These are phyloP conservation scores for Hypoxylon trugodes DNA, from an alignment of 495 filamentous ascomycete species.

Conservation along the genomic window DNA sequence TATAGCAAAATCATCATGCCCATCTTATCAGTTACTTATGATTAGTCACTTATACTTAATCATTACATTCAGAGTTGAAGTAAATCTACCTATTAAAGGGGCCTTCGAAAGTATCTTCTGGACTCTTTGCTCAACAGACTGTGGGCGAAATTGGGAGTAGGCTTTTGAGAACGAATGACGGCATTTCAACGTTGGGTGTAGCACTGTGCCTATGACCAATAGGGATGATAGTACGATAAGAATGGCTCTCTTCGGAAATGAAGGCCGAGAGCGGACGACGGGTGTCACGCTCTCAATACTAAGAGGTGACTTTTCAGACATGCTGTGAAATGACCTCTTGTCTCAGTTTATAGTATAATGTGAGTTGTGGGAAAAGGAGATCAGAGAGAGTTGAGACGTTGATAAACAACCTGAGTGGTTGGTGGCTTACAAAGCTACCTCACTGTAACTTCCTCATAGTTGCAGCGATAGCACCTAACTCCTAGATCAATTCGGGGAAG, in stretches of 20 bases:
- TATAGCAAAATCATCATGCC: constrained; percentile 89
- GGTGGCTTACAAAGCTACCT: constrained; percentile 28
- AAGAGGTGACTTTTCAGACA: constrained; percentile 22
- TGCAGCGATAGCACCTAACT: too few relatives aligned
- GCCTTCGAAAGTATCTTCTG: constrained; percentile 73
- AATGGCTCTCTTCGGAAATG: constrained; percentile 23
- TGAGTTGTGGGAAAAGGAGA: neutral
- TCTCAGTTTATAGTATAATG: constrained; percentile 3
- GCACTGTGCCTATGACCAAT: constrained; percentile 28
- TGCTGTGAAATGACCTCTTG: neutral
- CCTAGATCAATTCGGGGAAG: too few relatives aligned
- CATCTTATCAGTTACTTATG: constrained; percentile 72
- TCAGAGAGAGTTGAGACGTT: constrained; percentile 5
- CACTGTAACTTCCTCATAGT: too few relatives aligned
- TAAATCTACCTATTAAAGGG: constrained; percentile 77
- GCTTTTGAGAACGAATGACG: constrained; percentile 30
- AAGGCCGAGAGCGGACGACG: constrained; percentile 20
- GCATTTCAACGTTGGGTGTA: constrained; percentile 33
- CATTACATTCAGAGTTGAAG: neutral
- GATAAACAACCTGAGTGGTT: neutral
- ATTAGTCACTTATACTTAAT: constrained; percentile 19
- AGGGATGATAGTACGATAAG: constrained; percentile 19
- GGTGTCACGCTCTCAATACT: constrained; percentile 1
- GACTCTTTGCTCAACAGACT: constrained; percentile 70
- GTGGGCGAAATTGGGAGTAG: constrained; percentile 34